Evolutionary conservation across 2,329 filamentous ascomycete species (phyloP), one percentile per base, ranked within the genome.

Genomic region (Colletotrichum lini): DNA sequence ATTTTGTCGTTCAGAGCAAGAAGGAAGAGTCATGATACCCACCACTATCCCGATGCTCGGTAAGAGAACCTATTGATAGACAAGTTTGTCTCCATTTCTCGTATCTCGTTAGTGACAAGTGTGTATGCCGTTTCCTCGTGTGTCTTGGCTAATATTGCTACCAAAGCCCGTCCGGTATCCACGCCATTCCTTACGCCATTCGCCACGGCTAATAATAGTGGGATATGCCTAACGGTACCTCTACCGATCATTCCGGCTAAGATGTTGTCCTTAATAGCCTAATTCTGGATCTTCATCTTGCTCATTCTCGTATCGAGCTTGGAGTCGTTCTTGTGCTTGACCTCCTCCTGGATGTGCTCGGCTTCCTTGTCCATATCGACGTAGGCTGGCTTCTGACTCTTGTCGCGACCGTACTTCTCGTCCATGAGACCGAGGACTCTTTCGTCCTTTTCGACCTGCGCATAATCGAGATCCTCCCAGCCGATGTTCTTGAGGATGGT

Each of bases 1-100:
- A 92, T 77, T 96, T 97, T 75, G 90, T 96, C 9, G 94, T 96
- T 2, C 89, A 94, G 73, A 91, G 88, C 74, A 87, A 86, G 73
- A 79, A 81, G 67, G 74, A 76, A 40, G 45, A 53, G 12, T 23
- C 74, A 75, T 49, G 75, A 78, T 52, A 56, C 40, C 40, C 49
- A 60, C 35, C 18, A 44, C 9, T 38, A 44, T n/a, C 35, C 70
- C 57, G n/a, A 65, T 58, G 69, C 56, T 26, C 47, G 52, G 57
- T 63, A 30, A 64, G 52, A 57, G 38, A 68, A 47, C 21, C 13
- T 9, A 6, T 40, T 71, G 18, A 52, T 60, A 54, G 30, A 67
- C 56, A 65, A 44, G n/a, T 53, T 35, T 16, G 16, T 56, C 60
- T 61, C n/a, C n/a, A 60, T 70, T 65, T 53, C 49, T 69, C 56